Evolutionary conservation across 1,139 yeast species (phyloP), one percentile per base, ranked within the genome.

Genomic region (Saccharomyces hybrid): DNA sequence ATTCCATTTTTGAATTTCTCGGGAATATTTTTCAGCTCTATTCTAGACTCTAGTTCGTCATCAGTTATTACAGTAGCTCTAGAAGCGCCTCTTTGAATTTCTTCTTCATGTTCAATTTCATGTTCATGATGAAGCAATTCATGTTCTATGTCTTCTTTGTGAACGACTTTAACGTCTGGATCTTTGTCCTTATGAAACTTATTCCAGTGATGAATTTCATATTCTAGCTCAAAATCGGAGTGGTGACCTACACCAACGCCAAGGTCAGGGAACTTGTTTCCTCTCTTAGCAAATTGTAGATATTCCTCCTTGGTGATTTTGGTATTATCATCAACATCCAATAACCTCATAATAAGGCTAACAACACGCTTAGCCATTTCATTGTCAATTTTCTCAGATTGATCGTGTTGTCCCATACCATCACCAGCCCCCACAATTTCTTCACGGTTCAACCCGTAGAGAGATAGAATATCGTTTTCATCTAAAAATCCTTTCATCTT

Each of bases 231-330:
- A 65, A 90, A 93, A 71, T 89, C 96, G 51, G 91, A 85, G 71
- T 91, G 98, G 67, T 91, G 98, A 16, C 99, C 98, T n/a, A 88
- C 93, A 23, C 97, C 98, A 58, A 85, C 84, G 7, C 96, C 96
- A 68, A 90, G 83, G 69, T 93, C 98, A 0, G 98, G 98, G 65
- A 93, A 79, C 59, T 80, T 81, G 1, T 87, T 85, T 5, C 95
- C 95, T 7, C 70, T 71, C 2, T 70, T 70, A 7, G 80, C 76
- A 71, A 80, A 91, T n/a, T 72, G 71, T 50, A 81, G 65, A 85
- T 91, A 93, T 66, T 90, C 97, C 16, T 83, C 83, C 53, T 81
- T 71, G 9, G 83, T 73, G 13, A 91, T 77, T 51, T 72, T 73
- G 0, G 86, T 87, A 66, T 90, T 91, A n/a, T 75, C 70, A 65